Evolutionary conservation across 2,329 filamentous ascomycete genomes (phyloP), one percentile per base, ranked within the genome.

Genomic region (Colletotrichum spaethianum): DNA sequence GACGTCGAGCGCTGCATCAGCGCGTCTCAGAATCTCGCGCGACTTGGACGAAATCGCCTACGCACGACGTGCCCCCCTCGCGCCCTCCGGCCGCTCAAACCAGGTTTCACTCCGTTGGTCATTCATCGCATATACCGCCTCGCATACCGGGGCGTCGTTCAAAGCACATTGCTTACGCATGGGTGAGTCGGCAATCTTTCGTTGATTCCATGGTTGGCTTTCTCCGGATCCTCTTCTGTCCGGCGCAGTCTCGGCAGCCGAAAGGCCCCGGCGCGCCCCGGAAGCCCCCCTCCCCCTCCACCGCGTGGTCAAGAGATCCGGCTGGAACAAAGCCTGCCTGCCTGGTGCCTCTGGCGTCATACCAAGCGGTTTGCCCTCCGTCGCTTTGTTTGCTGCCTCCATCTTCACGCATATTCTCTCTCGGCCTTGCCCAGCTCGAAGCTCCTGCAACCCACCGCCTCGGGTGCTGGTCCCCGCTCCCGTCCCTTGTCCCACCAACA

Each of bases 391-490:
- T 38, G 52, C 9, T 36, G 20, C 23, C 38, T 18, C 31, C 5
- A 16, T 56, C 26, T 14, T 36, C 33, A 11, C 11, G 5, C 33
- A n/a, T n/a, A n/a, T n/a, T 53, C 46, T 8, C 6, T 14, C 14
- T 33, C 16, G 9, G 33, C n/a, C 20, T 14, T 23, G 20, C 8
- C 31, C 36, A 11, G 16, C 42, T 61, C 18, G 11, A 12, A n/a
- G 40, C 40, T 44, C 31, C 38, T 63, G n/a, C 3, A 8, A 16
- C 2, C 50, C 59, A 26, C 42, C 14, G n/a, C n/a, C 18, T 40
- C 50, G 40, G 64, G 50, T 67, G 42, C 26, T 55, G 28, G 20
- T 61, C 63, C 63, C 68, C 63, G 65, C 55, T 69, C 63, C 68
- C 63, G 65, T 61, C 57, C 46, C 59, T 46, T 59, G 65, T 69